Base-by-base conservation (phyloP, 371 early-diverging fungal genomes). In the Parasitella parasitica region DNA sequence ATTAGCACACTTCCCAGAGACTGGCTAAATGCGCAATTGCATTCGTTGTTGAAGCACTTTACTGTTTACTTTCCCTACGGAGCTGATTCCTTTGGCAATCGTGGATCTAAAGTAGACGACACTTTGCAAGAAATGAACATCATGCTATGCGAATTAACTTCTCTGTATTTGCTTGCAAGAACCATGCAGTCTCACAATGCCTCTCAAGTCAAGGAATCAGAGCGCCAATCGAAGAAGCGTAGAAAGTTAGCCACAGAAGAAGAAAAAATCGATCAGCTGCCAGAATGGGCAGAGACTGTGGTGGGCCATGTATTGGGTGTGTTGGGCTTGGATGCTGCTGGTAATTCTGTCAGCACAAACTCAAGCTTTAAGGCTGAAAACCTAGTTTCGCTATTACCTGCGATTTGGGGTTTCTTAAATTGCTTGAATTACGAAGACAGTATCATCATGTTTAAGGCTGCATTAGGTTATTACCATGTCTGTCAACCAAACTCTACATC, bases 51-150 rank as follows among this genome's bases (percentile, higher is more conserved):
- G 28, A 84, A 86, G 54, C 89, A 88, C 59, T 81, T 86, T 30
- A 70, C 82, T 51, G 77, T 86, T 7, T 84, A 89, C 61, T 93
- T 91, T 60, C 93, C 93, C 3, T 88, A 88, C 72, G 92, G 91
- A 13, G 73, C 76, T 13, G 83, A 84, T 36, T 71, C 77, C 1
- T 58, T 77, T 18, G 78, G 81, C 13, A 72, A 79, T 34, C 59
- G 71, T 13, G 84, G 82, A 32, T 49, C 72, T 11, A 83, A 88
- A 76, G 84, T 80, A 7, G 85, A 87, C 26, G 69, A 78, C 8
- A 61, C 74, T 15, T 66, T 90, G 20, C 79, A 84, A 67, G 85
- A 85, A 11, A 87, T 90, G 85, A 92, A 90, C 57, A 82, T 86
- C n/a, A 77, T 74, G 28, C 78, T 85, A 8, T 89, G 91, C 60